Percentiles rank a stretch among this genome's conserved stretches.
These are phyloP conservation scores for Xylaria multiplex DNA, from an alignment of 2,329 filamentous ascomycete genomes.

Conservation along the genomic window DNA sequence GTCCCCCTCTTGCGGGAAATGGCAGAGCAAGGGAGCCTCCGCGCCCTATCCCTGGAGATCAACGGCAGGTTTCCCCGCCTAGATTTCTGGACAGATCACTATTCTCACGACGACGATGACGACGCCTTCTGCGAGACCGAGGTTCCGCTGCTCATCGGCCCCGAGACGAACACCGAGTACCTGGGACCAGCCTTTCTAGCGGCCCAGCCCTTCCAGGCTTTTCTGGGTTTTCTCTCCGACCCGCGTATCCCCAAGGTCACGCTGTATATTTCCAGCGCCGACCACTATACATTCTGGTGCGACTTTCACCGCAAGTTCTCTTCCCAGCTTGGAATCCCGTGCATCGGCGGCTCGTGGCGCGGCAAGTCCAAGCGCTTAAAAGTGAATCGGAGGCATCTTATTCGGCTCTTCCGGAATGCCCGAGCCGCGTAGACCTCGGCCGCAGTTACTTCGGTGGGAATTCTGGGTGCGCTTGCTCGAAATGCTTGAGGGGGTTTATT, in stretches of 20 bases:
- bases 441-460: background rate
- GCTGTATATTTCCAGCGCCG: constrained; percentile 23
- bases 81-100: constrained; percentile 43
- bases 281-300: constrained; percentile 46
- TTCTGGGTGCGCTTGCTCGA: background rate
- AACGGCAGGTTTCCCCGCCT: constrained; percentile 39
- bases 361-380: constrained; percentile 38
- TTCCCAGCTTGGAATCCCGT: constrained; percentile 33
- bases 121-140: constrained; percentile 34
- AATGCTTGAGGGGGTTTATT: background rate
- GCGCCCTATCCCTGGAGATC: constrained; percentile 40
- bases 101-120: constrained; percentile 28
- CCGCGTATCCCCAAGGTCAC: constrained; percentile 30
- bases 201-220: constrained; percentile 44
- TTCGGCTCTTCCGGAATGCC: constrained; percentile 37
- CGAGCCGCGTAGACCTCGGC: background rate
- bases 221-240: constrained; percentile 41
- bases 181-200: constrained; percentile 43
- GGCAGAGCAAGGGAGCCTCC: constrained; percentile 41
- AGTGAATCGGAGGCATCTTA: constrained; percentile 37
- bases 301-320: constrained; percentile 40
- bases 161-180: constrained; percentile 31
- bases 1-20: constrained; percentile 41
- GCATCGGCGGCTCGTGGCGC: constrained; percentile 41
- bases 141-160: constrained; percentile 27